A percentile compares a stretch with the other conserved stretches of the same genome.
phyloP scores from a whole-genome alignment of 768 basidiomycete species.

The Mycena filopes region DNA sequence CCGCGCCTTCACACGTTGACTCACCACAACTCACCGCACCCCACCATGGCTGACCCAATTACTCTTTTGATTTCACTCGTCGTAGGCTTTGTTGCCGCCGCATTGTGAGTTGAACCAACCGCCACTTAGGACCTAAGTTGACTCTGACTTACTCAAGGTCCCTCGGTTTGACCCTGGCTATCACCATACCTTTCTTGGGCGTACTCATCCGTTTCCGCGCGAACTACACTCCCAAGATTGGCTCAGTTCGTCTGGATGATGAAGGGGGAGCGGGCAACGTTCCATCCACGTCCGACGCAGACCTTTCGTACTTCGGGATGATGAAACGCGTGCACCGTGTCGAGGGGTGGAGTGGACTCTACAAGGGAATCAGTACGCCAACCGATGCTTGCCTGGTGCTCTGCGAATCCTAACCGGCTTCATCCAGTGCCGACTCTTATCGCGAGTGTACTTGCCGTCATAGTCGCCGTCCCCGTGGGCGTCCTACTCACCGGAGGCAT shows the following conservation, averaged over 20 bases:
- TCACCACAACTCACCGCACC: background rate
- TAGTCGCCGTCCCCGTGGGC: background rate
- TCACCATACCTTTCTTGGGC: conserved; percentile 8
- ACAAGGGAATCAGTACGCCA: conserved; percentile 28
- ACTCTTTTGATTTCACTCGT: background rate
- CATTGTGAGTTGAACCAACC: background rate
- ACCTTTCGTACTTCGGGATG: conserved; percentile 20
- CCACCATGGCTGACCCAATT: background rate
- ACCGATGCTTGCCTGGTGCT: background rate
- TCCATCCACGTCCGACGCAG: background rate
- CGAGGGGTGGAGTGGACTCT: conserved; percentile 23
- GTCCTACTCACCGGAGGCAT: background rate
- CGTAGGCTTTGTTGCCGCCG: background rate
- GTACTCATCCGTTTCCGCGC: conserved; percentile 19
- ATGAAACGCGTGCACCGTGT: conserved; percentile 18
- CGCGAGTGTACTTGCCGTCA: conserved; percentile 3
- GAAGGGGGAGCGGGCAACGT: background rate
- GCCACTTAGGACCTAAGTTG: no score
- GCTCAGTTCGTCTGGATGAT: background rate
- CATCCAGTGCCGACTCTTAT: conserved; percentile 29
- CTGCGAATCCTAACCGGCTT: background rate
- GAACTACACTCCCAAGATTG: conserved; percentile 15
- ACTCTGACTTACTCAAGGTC: background rate
- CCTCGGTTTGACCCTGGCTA: background rate
- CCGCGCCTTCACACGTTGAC: background rate